phyloP scores from a whole-genome alignment of 768 basidiomycete genomes.

The Chalciporus chontae region DNA sequence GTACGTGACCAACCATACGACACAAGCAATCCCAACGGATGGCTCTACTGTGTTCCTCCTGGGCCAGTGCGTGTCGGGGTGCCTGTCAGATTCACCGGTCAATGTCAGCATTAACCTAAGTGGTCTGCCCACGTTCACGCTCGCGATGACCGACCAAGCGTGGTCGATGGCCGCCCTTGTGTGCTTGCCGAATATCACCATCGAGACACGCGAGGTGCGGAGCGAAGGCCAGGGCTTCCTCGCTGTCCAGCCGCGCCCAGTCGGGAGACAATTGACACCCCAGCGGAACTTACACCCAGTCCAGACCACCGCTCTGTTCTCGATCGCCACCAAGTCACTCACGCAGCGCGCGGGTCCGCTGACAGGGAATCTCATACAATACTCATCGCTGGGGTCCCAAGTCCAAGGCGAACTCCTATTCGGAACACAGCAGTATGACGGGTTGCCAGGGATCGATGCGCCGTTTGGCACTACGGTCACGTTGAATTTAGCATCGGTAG shows the following conservation, averaged over 20 bases:
- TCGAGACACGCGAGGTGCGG: conserved; percentile 28
- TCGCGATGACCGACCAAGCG: conserved; percentile 13
- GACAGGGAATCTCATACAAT: neutral
- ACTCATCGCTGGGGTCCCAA: conserved; percentile 11
- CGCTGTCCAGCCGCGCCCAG: conserved; percentile 14
- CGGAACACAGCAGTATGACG: conserved; percentile 12
- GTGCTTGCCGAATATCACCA: conserved; percentile 19
- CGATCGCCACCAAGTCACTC: conserved; percentile 15
- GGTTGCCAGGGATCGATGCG: conserved; percentile 1
- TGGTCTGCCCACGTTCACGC: conserved; percentile 6
- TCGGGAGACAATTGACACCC: conserved; percentile 5
- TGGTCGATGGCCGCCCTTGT: conserved; percentile 22
- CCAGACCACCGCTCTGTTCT: conserved; percentile 24
- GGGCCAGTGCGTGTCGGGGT: conserved; percentile 21
- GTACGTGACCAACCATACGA: conserved; percentile 21
- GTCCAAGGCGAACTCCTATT: conserved; percentile 20
- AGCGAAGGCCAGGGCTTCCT: conserved; percentile 17
- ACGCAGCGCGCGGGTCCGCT: conserved; percentile 1
- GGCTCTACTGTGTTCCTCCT: conserved; percentile 24
- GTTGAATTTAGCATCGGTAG: conserved; percentile 5
- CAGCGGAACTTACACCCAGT: conserved; percentile 25
- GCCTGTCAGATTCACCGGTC: neutral
- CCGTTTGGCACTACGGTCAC: neutral
- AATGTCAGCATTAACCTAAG: conserved; percentile 15
- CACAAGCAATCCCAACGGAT: conserved; percentile 11